These are phyloP conservation scores for Diplogelasinospora grovesii DNA, from an alignment of 495 filamentous ascomycete species.

Conservation along the genomic window DNA sequence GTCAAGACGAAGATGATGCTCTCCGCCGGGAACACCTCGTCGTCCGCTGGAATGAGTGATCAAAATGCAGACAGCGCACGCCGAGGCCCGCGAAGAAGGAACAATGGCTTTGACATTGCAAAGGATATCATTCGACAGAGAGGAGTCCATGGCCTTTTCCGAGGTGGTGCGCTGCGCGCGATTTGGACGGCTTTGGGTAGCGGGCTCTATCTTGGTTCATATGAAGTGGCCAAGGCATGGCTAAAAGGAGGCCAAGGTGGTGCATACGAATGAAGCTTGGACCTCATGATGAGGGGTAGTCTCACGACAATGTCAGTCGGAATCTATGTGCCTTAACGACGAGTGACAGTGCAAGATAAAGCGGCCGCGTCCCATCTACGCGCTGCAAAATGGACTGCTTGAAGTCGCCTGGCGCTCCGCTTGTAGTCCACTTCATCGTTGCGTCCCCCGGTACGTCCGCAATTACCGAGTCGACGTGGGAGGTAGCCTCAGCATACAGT, in stretches of 20 bases:
- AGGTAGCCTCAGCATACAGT: too few relatives aligned
- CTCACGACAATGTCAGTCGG: too few relatives aligned
- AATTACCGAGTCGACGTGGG: too few relatives aligned
- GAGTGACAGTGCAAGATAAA: too few relatives aligned
- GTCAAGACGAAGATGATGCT: conserved; percentile 79
- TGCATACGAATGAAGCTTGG: too few relatives aligned
- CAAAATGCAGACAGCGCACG: conserved; percentile 13
- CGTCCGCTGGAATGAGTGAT: conserved; percentile 11
- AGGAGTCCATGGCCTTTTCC: conserved; percentile 67
- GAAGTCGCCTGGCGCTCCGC: too few relatives aligned
- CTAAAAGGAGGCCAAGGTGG: conserved; percentile 35
- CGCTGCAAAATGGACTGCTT: too few relatives aligned
- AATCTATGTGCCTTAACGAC: too few relatives aligned
- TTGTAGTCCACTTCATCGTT: too few relatives aligned
- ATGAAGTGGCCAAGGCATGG: conserved; percentile 72
- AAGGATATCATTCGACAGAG: conserved; percentile 53
- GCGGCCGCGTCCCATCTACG: too few relatives aligned
- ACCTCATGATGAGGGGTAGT: too few relatives aligned
- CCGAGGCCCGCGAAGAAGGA: conserved; percentile 12
- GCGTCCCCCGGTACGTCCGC: too few relatives aligned
- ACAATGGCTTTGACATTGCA: conserved; percentile 48
- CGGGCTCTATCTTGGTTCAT: conserved; percentile 78
- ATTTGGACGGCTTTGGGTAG: conserved; percentile 75
- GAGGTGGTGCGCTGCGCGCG: conserved; percentile 67
- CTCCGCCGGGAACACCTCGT: conserved; percentile 31